phyloP scores from a whole-genome alignment of 768 basidiomycete species.

The Termitomyces sp. region DNA sequence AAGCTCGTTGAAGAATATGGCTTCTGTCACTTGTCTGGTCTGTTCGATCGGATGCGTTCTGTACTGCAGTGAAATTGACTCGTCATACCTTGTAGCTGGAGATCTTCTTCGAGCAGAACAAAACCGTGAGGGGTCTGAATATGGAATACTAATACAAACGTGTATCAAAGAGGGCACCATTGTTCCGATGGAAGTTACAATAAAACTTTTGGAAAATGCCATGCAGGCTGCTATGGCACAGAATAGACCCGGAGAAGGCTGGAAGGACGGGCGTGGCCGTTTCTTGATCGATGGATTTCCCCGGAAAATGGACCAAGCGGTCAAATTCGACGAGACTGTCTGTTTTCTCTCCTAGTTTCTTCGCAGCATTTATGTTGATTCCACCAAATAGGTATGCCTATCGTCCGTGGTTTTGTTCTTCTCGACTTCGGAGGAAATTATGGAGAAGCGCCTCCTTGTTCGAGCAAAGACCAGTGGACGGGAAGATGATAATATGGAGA shows the following conservation, averaged over 20 bases:
- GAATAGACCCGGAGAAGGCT: slow-evolving; percentile 46
- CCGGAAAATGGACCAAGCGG: slow-evolving; percentile 97
- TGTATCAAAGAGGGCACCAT: slow-evolving; percentile 91
- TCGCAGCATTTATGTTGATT: background rate
- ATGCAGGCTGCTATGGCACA: slow-evolving; percentile 65
- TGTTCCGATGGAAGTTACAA: slow-evolving; percentile 95
- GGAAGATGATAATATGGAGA: slow-evolving; percentile 93
- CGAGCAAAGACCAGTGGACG: slow-evolving; percentile 92
- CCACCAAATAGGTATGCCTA: slow-evolving; percentile 62
- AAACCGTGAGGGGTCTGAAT: slow-evolving; percentile 76
- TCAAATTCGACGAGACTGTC: slow-evolving; percentile 86
- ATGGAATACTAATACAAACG: slow-evolving; percentile 80
- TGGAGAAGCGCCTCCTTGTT: slow-evolving; percentile 82
- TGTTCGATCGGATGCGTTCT: slow-evolving; percentile 18
- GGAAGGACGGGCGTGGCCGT: slow-evolving; percentile 71
- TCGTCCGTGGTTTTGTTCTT: slow-evolving; percentile 85
- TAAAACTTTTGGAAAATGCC: slow-evolving; percentile 92
- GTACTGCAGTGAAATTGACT: slow-evolving; percentile 7
- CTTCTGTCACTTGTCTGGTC: slow-evolving; percentile 94
- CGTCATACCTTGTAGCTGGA: slow-evolving; percentile 60
- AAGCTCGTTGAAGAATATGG: slow-evolving; percentile 80
- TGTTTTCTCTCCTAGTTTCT: slow-evolving; percentile 20
- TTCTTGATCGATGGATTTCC: slow-evolving; percentile 98
- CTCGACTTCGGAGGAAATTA: slow-evolving; percentile 82
- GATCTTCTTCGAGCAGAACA: slow-evolving; percentile 97